Conservation (phyloP, 2,329 filamentous ascomycete genomes). For the Juglanconis oblonga region DNA sequence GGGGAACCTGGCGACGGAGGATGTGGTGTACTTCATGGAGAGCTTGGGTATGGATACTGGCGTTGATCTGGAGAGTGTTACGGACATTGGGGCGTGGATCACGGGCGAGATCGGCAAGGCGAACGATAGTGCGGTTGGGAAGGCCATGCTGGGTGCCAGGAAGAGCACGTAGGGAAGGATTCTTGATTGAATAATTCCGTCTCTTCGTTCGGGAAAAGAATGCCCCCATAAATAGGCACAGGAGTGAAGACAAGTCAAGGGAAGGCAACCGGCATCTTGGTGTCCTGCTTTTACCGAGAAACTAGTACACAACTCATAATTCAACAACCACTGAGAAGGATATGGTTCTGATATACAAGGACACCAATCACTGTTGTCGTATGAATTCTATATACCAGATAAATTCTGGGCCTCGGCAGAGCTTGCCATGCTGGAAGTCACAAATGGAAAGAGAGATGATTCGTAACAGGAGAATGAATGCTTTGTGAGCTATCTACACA, state of each 20-base stretch:
- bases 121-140: slow-evolving; percentile 67
- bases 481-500: too few species aligned
- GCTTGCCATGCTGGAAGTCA: too few species aligned
- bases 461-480: too few species aligned
- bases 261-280: too few species aligned
- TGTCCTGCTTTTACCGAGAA: too few species aligned
- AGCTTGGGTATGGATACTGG: slow-evolving; percentile 73
- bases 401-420: too few species aligned
- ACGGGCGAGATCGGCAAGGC: slow-evolving; percentile 58
- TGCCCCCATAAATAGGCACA: background rate
- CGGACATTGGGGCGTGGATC: slow-evolving; percentile 72
- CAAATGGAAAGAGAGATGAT: too few species aligned
- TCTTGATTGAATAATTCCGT: background rate
- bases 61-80: slow-evolving; percentile 64
- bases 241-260: background rate
- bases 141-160: slow-evolving; percentile 56
- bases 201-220: background rate
- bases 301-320: too few species aligned
- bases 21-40: slow-evolving; percentile 76
- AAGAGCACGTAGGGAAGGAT: slow-evolving; percentile 14
- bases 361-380: too few species aligned
- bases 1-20: slow-evolving; percentile 82
- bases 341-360: too few species aligned
- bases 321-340: too few species aligned
- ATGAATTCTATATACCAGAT: too few species aligned